A percentile compares a stretch with the other conserved stretches of the same genome.
These are phyloP conservation scores for Pestalotiopsis sp. DNA, from an alignment of 2,329 filamentous ascomycete genomes.

Conservation along the genomic window DNA sequence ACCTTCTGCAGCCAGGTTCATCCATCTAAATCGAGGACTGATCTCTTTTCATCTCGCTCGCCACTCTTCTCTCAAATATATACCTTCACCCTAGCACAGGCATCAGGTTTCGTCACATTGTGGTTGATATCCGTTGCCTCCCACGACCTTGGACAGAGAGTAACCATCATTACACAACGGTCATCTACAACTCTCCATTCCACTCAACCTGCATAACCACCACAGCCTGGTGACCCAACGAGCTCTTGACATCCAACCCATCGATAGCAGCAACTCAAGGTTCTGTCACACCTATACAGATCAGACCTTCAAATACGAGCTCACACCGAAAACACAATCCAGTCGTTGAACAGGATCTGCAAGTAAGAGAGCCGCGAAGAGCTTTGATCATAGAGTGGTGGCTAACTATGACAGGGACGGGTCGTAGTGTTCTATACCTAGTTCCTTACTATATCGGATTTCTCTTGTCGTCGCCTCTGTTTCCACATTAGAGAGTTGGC, in stretches of 20 bases:
- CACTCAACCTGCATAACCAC: neutral
- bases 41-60: constrained; percentile 14
- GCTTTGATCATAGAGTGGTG: neutral
- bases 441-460: neutral
- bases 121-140: neutral
- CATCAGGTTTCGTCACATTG: constrained; percentile 24
- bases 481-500: neutral
- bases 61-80: constrained; percentile 19
- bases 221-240: neutral
- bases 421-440: neutral
- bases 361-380: neutral
- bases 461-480: neutral
- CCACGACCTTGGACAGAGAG: neutral
- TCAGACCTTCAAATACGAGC: neutral
- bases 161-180: constrained; percentile 10
- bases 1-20: constrained; percentile 18
- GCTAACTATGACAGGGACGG: neutral
- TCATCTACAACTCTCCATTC: neutral
- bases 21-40: constrained; percentile 25
- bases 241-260: neutral
- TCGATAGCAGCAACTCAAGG: neutral
- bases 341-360: neutral
- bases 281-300: neutral
- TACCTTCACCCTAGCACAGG: constrained; percentile 30
- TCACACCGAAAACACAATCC: neutral